Conservation (phyloP, 2,329 filamentous ascomycete species). For the Ceratocystis variospora region DNA sequence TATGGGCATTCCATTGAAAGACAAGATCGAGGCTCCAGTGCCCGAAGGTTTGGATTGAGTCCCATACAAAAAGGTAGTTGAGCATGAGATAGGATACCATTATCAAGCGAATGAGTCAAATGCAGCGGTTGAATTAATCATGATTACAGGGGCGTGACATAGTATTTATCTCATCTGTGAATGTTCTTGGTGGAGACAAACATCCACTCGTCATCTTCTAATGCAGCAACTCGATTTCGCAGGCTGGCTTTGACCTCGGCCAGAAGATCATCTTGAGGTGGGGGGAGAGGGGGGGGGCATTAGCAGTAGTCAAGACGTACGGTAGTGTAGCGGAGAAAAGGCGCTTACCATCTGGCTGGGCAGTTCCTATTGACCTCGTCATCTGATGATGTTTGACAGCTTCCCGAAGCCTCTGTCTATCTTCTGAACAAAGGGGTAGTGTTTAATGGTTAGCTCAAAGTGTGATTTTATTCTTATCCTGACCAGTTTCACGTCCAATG, state of each 20-base stretch:
- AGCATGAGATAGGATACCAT: neutral
- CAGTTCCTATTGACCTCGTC: constrained; percentile 43
- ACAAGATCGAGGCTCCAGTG: constrained; percentile 36
- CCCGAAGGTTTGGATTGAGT: constrained; percentile 46
- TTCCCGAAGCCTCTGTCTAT: constrained; percentile 46
- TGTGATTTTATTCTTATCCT: constrained; percentile 19
- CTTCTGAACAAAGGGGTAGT: constrained; percentile 30
- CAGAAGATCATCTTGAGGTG: constrained; percentile 44
- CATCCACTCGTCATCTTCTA: constrained; percentile 85
- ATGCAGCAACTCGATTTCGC: constrained; percentile 53
- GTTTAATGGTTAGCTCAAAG: constrained; percentile 4
- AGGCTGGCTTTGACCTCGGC: constrained; percentile 57
- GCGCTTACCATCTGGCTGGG: constrained; percentile 43
- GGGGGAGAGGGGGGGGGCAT: neutral
- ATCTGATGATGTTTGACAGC: constrained; percentile 48
- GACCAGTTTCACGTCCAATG: constrained; percentile 20
- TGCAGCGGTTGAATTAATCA: neutral
- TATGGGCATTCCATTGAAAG: constrained; percentile 31
- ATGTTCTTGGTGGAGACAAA: constrained; percentile 48
- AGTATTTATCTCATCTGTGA: constrained; percentile 17
- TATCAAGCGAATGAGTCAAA: constrained; percentile 1
- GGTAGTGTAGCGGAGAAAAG: neutral
- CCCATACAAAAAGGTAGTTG: neutral
- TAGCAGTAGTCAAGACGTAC: neutral
- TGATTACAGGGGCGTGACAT: neutral